A percentile compares a stretch with the other conserved stretches of the same genome.
phyloP scores from a whole-genome alignment of 305 asterid genomes.

The Solanum aculeatissimum region DNA sequence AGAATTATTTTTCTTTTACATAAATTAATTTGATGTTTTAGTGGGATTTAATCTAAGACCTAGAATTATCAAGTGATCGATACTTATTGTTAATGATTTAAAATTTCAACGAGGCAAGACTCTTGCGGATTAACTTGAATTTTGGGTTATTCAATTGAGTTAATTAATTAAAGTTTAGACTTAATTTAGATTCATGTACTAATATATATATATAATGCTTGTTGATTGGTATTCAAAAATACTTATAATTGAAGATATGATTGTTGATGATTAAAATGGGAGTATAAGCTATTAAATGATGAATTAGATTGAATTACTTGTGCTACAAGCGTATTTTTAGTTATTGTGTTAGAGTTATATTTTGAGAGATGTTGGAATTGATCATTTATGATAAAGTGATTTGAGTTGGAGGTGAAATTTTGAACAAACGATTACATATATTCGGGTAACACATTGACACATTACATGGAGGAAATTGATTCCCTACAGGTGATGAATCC shows the following conservation, averaged over 20 bases:
- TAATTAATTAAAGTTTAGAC: neutral
- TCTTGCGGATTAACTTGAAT: neutral
- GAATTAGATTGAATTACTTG: neutral
- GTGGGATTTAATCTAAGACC: no score
- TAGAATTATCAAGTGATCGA: no score
- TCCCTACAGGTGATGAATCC: no score
- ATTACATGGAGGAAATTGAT: no score
- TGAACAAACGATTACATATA: no score
- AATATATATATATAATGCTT: neutral
- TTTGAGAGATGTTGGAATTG: neutral
- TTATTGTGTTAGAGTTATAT: neutral
- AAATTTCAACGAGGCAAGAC: no score
- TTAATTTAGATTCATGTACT: neutral
- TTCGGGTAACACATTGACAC: no score
- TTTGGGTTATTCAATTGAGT: neutral
- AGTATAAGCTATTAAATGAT: neutral
- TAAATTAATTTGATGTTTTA: no score
- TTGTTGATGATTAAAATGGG: neutral
- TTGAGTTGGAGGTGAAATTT: no score
- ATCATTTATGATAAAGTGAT: neutral
- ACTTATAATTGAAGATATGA: neutral
- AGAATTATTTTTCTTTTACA: no score
- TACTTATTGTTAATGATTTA: no score
- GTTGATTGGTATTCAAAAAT: neutral
- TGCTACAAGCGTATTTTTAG: neutral